A percentile compares a stretch with the other conserved stretches of the same genome.
Conservation (phyloP, 2,329 filamentous ascomycete genomes). For the Cryoendolithus antarcticus region DNA sequence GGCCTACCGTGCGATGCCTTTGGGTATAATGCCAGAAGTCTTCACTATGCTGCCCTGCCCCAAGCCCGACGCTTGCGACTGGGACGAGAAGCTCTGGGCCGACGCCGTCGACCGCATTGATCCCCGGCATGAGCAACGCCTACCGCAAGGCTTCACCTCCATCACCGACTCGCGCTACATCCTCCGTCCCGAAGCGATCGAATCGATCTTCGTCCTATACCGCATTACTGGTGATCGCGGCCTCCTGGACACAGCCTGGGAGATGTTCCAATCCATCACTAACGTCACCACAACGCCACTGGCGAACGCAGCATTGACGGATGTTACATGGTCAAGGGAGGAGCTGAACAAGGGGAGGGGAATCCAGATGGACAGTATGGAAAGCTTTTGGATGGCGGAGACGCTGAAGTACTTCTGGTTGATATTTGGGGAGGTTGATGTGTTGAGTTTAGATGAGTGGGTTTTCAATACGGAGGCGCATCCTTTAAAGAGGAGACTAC, state of each 20-base stretch:
- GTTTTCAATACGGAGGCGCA: constrained; percentile 41
- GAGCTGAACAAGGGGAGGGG: constrained; percentile 20
- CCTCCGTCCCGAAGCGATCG: constrained; percentile 45
- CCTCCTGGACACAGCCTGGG: constrained; percentile 35
- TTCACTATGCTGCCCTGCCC: constrained; percentile 42
- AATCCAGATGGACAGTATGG: constrained; percentile 31
- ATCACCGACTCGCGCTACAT: constrained; percentile 35
- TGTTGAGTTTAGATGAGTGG: constrained; percentile 35
- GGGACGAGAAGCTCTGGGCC: constrained; percentile 42
- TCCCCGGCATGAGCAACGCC: constrained; percentile 25
- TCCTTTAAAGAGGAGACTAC: constrained; percentile 26
- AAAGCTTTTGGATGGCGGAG: constrained; percentile 39
- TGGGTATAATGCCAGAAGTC: constrained; percentile 50
- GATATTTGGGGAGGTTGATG: constrained; percentile 30
- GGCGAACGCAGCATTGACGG: constrained; percentile 33
- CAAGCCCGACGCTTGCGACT: constrained; percentile 31
- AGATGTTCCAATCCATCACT: constrained; percentile 37
- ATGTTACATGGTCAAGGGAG: constrained; percentile 28
- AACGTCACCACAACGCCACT: constrained; percentile 31
- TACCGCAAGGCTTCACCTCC: constrained; percentile 32
- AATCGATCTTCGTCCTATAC: constrained; percentile 50
- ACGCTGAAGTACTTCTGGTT: constrained; percentile 40
- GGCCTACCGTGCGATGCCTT: constrained; percentile 44
- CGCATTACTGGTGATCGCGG: constrained; percentile 43
- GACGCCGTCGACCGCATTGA: constrained; percentile 25